A percentile compares a stretch with the other conserved stretches of the same genome.
Conservation (phyloP, 495 filamentous ascomycete species). For the Monascus purpureus region DNA sequence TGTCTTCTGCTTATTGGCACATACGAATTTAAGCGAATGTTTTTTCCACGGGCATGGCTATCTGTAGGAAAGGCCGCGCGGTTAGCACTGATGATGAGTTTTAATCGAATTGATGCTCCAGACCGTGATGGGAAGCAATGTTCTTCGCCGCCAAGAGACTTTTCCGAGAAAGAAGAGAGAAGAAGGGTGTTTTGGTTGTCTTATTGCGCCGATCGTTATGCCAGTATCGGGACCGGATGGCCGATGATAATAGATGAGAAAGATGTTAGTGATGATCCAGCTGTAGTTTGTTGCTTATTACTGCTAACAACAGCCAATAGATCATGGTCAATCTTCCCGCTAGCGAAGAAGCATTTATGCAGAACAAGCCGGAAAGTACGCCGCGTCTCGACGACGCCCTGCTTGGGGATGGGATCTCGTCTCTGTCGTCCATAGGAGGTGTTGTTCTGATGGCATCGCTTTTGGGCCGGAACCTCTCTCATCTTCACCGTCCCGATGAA, state of each 20-base stretch:
- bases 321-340: slow-evolving; percentile 76
- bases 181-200: slow-evolving; percentile 90
- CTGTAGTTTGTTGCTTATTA: neutral
- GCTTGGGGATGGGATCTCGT: slow-evolving; percentile 51
- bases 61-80: slow-evolving; percentile 68
- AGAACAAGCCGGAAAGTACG: slow-evolving; percentile 57
- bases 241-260: slow-evolving; percentile 86
- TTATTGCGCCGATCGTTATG: slow-evolving; percentile 80
- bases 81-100: slow-evolving; percentile 78
- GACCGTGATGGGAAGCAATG: slow-evolving; percentile 89
- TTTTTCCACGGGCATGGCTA: slow-evolving; percentile 92
- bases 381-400: slow-evolving; percentile 58
- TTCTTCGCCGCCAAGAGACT: slow-evolving; percentile 71
- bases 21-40: slow-evolving; percentile 97
- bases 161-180: slow-evolving; percentile 86
- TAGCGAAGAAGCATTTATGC: slow-evolving; percentile 76
- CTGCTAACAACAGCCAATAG: slow-evolving; percentile 14
- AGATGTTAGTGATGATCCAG: slow-evolving; percentile 41
- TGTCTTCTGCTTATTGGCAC: slow-evolving; percentile 63
- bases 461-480: slow-evolving; percentile 87
- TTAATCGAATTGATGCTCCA: slow-evolving; percentile 78
- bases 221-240: slow-evolving; percentile 96
- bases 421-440: slow-evolving; percentile 65
- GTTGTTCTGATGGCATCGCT: slow-evolving; percentile 74
- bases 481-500: slow-evolving; percentile 78